These are phyloP conservation scores for Diaporthe vaccinii DNA, from an alignment of 2,329 filamentous ascomycete genomes.

Conservation along the genomic window DNA sequence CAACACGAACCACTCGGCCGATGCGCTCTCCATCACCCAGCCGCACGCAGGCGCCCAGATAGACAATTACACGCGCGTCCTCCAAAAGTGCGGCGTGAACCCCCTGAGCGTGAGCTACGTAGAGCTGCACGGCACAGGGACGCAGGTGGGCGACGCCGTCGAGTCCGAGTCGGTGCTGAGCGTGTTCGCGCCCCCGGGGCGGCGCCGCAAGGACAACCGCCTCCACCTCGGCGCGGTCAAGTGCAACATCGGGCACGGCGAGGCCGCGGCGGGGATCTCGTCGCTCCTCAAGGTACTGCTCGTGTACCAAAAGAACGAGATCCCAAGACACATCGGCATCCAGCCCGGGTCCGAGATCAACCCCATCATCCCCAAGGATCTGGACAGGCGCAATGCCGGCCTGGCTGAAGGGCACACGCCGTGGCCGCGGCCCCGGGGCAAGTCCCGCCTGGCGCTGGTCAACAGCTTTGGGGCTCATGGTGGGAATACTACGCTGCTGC, in stretches of 20 bases:
- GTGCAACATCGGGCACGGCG: too few species aligned
- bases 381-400: too few species aligned
- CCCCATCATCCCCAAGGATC: too few species aligned
- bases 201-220: constrained; percentile 58
- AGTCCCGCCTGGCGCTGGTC: constrained; percentile 18
- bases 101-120: constrained; percentile 69
- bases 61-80: constrained; percentile 69
- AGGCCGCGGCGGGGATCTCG: too few species aligned
- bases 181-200: constrained; percentile 66
- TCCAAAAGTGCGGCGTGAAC: constrained; percentile 65
- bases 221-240: constrained; percentile 51
- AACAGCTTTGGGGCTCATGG: neutral
- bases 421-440: neutral
- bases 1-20: constrained; percentile 79
- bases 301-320: neutral
- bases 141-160: constrained; percentile 76
- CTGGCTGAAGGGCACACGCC: neutral
- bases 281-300: neutral
- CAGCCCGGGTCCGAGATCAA: neutral
- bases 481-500: too few species aligned
- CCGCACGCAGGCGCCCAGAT: constrained; percentile 76
- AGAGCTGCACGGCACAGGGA: constrained; percentile 80
- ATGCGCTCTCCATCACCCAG: constrained; percentile 79
- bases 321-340: neutral
- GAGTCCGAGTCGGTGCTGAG: constrained; percentile 73